phyloP scores from a whole-genome alignment of 345 rosid species.

The Populus davidiana region DNA sequence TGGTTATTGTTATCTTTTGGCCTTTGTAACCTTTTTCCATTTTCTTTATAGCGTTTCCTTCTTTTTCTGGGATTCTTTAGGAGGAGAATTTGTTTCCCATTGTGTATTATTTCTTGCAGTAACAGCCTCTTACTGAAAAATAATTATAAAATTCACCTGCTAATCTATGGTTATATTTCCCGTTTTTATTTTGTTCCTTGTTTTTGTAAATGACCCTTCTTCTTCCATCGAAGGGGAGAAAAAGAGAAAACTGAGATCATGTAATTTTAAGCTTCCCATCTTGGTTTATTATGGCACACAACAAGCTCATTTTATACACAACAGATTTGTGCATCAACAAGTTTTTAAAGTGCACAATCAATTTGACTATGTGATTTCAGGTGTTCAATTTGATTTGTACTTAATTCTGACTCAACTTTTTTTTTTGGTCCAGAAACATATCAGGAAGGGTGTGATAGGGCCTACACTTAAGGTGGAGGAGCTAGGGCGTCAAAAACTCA shows the following conservation, averaged over 20 bases:
- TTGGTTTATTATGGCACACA: background rate
- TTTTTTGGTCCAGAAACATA: constrained; percentile 53
- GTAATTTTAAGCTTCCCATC: background rate
- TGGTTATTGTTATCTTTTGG: background rate
- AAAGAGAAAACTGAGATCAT: background rate
- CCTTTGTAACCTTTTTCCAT: background rate
- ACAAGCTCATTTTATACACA: background rate
- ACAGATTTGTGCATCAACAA: background rate
- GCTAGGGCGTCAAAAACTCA: constrained; percentile 67
- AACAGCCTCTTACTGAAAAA: background rate
- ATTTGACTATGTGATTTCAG: background rate
- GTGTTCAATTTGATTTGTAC: background rate
- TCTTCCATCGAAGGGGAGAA: background rate
- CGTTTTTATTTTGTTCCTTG: background rate
- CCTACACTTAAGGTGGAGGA: constrained; percentile 80
- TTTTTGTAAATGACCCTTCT: background rate
- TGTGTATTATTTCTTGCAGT: background rate
- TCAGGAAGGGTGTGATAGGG: constrained; percentile 78
- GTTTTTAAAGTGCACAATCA: background rate
- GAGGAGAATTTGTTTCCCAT: background rate
- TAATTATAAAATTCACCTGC: background rate
- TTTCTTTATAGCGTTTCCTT: background rate
- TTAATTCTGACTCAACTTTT: constrained; percentile 6
- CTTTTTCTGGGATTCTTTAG: background rate
- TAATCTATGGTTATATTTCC: background rate